Conservation (phyloP, 768 basidiomycete species). For the Tulasnella calospora region DNA sequence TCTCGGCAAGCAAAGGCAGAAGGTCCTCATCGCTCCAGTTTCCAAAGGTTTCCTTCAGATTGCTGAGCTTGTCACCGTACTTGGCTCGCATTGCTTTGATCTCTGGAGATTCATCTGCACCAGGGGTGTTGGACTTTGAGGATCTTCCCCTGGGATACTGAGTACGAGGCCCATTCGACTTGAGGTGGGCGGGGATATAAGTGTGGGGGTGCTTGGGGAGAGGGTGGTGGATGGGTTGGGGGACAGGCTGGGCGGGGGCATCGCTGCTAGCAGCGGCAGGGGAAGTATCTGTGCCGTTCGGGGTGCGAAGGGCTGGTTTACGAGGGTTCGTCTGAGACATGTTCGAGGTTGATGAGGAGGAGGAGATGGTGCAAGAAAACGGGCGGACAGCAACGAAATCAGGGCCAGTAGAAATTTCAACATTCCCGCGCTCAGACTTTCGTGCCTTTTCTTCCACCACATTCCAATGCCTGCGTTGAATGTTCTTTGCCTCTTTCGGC, state of each 20-base stretch:
- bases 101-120: constrained; percentile 21
- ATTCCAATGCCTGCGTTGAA: background rate
- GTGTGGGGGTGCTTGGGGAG: constrained; percentile 24
- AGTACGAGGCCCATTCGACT: background rate
- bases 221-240: constrained; percentile 15
- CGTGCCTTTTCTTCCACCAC: background rate
- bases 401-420: background rate
- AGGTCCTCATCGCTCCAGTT: constrained; percentile 70
- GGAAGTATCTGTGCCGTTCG: constrained; percentile 15
- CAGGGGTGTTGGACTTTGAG: background rate
- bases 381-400: constrained; percentile 1
- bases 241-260: constrained; percentile 2
- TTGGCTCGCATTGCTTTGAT: constrained; percentile 36
- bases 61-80: constrained; percentile 51
- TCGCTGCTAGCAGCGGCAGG: background rate
- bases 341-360: background rate
- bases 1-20: constrained; percentile 60
- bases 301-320: background rate
- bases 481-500: too few species aligned
- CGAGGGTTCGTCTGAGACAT: background rate
- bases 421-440: constrained; percentile 1
- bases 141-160: constrained; percentile 4
- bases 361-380: constrained; percentile 11
- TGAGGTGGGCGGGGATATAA: constrained; percentile 21
- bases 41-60: constrained; percentile 69